Conservation (phyloP, 495 filamentous ascomycete genomes). For the Aspergillus bridgeri region DNA sequence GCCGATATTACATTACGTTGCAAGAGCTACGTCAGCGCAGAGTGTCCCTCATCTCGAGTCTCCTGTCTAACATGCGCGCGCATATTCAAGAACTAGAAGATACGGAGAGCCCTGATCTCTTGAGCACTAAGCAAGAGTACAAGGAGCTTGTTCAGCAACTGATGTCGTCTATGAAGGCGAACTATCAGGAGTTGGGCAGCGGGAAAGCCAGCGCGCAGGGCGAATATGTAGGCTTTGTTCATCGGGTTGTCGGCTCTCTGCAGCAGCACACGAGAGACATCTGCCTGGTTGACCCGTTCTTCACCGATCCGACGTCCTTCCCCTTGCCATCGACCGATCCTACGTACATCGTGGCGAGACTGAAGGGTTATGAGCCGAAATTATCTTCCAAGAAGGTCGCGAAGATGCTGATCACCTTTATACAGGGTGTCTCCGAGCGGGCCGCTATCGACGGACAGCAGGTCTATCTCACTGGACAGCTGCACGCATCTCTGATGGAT, state of each 20-base stretch:
- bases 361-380: conserved; percentile 62
- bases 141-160: conserved; percentile 50
- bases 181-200: conserved; percentile 59
- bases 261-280: conserved; percentile 66
- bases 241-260: conserved; percentile 57
- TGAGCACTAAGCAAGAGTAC: conserved; percentile 49
- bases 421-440: conserved; percentile 61
- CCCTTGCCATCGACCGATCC: conserved; percentile 64
- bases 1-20: conserved; percentile 47
- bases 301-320: conserved; percentile 63
- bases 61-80: conserved; percentile 65
- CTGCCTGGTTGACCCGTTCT: conserved; percentile 60
- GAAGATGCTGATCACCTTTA: conserved; percentile 58
- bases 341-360: conserved; percentile 62
- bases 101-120: conserved; percentile 24
- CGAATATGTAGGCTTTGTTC: conserved; percentile 66
- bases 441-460: conserved; percentile 62
- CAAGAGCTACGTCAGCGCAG: conserved; percentile 56
- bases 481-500: conserved; percentile 53
- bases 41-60: conserved; percentile 55
- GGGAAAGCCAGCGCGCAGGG: conserved; percentile 38
- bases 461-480: conserved; percentile 54
- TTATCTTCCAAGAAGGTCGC: conserved; percentile 48
- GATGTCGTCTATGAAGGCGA: conserved; percentile 66
- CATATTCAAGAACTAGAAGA: conserved; percentile 40